phyloP scores from a whole-genome alignment of 208 protist species.

The Paratrypanosoma confusum region DNA sequence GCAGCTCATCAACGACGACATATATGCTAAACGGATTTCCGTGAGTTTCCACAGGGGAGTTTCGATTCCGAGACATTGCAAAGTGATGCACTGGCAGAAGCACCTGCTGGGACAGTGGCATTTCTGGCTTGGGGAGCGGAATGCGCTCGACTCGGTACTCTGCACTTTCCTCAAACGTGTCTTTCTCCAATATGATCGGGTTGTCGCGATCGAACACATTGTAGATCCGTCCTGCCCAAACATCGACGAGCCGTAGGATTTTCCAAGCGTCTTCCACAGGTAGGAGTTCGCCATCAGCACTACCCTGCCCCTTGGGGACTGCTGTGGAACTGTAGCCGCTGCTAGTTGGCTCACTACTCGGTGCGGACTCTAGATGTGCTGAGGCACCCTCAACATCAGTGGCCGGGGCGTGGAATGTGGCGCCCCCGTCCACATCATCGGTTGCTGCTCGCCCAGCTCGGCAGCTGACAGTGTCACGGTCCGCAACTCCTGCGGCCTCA shows the following conservation, averaged over 20 bases:
- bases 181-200: slow-evolving; percentile 42
- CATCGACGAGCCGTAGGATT: slow-evolving; percentile 66
- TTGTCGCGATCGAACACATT: slow-evolving; percentile 72
- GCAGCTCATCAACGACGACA: slow-evolving; percentile 39
- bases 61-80: slow-evolving; percentile 44
- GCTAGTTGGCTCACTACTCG: too few species aligned
- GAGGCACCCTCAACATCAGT: too few species aligned
- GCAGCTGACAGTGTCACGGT: too few species aligned
- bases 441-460: too few species aligned
- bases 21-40: slow-evolving; percentile 81
- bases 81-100: slow-evolving; percentile 77
- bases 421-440: too few species aligned
- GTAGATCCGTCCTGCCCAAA: slow-evolving; percentile 76
- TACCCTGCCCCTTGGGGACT: too few species aligned
- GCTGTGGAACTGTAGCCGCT: too few species aligned
- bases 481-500: too few species aligned
- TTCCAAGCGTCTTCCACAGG: slow-evolving; percentile 43
- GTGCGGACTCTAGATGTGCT: too few species aligned
- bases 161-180: slow-evolving; percentile 81
- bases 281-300: too few species aligned
- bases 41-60: slow-evolving; percentile 63
- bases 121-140: slow-evolving; percentile 34
- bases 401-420: too few species aligned
- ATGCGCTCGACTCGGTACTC: slow-evolving; percentile 78
- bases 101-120: slow-evolving; percentile 32